A percentile compares a stretch with the other conserved stretches of the same genome.
phyloP scores from a whole-genome alignment of 176 grass and related monocot species.

The Avena sativa region DNA sequence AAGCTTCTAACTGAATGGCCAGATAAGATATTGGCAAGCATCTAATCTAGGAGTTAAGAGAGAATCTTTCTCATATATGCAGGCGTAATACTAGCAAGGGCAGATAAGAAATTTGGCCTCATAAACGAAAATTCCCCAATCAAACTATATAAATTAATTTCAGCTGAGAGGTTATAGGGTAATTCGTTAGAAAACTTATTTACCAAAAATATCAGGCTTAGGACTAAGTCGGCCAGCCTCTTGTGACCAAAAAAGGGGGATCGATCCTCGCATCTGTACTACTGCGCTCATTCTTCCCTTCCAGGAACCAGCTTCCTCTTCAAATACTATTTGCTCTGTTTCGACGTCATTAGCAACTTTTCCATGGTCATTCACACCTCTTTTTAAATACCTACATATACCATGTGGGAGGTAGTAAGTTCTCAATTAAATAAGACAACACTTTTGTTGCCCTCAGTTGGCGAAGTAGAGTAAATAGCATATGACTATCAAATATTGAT shows the following conservation, averaged over 20 bases:
- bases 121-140: constrained; percentile 7
- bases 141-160: constrained; percentile 25
- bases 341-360: constrained; percentile 99
- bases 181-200: constrained; percentile 31
- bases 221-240: constrained; percentile 95
- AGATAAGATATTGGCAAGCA: neutral
- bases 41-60: constrained; percentile 20
- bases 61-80: constrained; percentile 11
- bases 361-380: constrained; percentile 93
- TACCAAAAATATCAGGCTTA: constrained; percentile 98
- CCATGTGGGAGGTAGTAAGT: constrained; percentile 25
- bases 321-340: constrained; percentile 95
- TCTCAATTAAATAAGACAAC: constrained; percentile 37
- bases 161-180: constrained; percentile 2
- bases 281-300: constrained; percentile 93
- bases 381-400: constrained; percentile 86
- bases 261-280: constrained; percentile 97
- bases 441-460: neutral
- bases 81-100: neutral
- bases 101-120: constrained; percentile 11
- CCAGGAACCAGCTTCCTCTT: constrained; percentile 83
- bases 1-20: constrained; percentile 18
- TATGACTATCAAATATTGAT: neutral
- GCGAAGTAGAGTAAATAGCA: constrained; percentile 30
- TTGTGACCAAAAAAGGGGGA: constrained; percentile 98